Evolutionary conservation across 768 basidiomycete genomes (phyloP), one percentile per base, ranked within the genome.

Genomic region (Amanita subjunquillea): DNA sequence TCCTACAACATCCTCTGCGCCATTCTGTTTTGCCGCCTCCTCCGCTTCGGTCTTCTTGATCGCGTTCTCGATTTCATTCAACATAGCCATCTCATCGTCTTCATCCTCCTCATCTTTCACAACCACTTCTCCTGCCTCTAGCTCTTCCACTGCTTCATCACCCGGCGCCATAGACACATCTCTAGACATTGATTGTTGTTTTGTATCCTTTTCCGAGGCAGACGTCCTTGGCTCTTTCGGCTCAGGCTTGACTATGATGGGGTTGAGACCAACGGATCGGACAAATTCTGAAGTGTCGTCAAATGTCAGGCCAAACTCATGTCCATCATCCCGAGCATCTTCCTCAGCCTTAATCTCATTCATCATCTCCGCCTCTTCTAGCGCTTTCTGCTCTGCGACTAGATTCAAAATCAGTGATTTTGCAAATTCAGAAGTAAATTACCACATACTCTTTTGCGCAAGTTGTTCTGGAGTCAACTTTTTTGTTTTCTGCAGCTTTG

Each of bases 231-330:
- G 54, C 59, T 75, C 76, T 49, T 62, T 69, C 5, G 65, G 73
- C 60, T 78, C 81, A 34, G 60, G 62, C 59, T 85, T 79, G 32
- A 73, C 72, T 38, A 72, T 68, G 1, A 77, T 65, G 0, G 84
- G 82, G 57, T 82, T 79, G 56, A 80, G 82, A 2, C 82, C 80
- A 44, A 91, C 88, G 13, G 83, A 83, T 15, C 93, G 83, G 38
- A 98, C 90, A 58, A 99, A 99, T 65, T 97, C 95, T 1, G 92
- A 91, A 0, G 95, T 98, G 59, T 97, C 94, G 62, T 98, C 94
- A 56, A 99, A 92, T 0, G 87, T 88, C 30, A 97, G 72, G 20
- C 86, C 87, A 17, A 66, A 71, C 15, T 67, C 73, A 22, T 73
- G 78, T 15, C 62, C 72, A 23, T 77, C 74, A 5, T 64, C 65